A percentile compares a stretch with the other conserved stretches of the same genome.
Conservation (phyloP, 2,329 filamentous ascomycete species). For the Phialocephala subalpina region DNA sequence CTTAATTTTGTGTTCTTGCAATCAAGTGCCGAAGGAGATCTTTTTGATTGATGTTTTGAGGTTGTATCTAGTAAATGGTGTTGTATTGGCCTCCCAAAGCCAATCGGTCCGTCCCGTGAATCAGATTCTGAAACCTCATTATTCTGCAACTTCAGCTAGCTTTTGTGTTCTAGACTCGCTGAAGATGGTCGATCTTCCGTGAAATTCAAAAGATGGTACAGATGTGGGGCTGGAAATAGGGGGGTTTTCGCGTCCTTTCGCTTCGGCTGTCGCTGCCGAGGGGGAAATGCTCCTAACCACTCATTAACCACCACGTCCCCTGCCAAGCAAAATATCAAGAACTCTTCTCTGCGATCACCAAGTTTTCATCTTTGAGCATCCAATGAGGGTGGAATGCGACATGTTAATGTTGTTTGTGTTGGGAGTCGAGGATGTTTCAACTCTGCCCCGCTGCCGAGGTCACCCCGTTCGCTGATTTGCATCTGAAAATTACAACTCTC, state of each 20-base stretch:
- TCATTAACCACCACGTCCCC: background rate
- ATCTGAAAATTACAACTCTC: too few species aligned
- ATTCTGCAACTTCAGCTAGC: background rate
- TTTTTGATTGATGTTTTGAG: background rate
- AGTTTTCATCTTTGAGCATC: background rate
- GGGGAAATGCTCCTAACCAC: conserved; percentile 5
- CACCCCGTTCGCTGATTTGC: too few species aligned
- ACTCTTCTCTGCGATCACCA: background rate
- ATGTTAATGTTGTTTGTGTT: too few species aligned
- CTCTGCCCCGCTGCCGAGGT: too few species aligned
- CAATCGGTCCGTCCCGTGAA: conserved; percentile 10
- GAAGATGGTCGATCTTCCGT: background rate
- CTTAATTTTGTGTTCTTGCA: background rate
- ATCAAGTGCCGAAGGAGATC: background rate
- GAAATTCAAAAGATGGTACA: background rate
- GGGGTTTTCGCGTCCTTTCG: background rate
- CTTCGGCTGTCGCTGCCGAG: background rate
- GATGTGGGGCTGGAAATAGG: background rate
- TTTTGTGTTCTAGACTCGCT: background rate
- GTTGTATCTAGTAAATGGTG: background rate
- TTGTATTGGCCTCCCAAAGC: background rate
- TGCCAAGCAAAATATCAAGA: background rate
- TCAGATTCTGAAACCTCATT: conserved; percentile 7
- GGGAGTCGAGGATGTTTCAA: too few species aligned
- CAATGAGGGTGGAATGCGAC: background rate